A percentile compares a stretch with the other conserved stretches of the same genome.
phyloP scores from a whole-genome alignment of 495 filamentous ascomycete species.

The Penicillium odoratum region DNA sequence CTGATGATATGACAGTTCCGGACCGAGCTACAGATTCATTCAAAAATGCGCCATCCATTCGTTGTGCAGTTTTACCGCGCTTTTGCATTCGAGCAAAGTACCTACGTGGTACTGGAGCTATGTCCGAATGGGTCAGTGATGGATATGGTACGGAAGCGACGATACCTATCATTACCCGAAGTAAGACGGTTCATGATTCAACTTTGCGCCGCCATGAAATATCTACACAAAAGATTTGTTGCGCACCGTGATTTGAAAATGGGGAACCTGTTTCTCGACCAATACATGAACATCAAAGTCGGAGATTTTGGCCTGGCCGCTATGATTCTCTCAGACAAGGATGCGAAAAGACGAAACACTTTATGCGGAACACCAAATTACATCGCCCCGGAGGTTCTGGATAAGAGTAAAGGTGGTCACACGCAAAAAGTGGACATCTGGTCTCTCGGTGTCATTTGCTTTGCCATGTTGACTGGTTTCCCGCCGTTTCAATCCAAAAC shows the following conservation, averaged over 20 bases:
- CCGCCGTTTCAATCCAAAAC: constrained; percentile 87
- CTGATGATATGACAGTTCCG: constrained; percentile 71
- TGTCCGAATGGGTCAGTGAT: constrained; percentile 97
- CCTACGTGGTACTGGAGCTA: constrained; percentile 91
- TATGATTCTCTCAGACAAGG: constrained; percentile 79
- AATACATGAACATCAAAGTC: constrained; percentile 95
- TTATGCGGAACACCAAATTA: constrained; percentile 98
- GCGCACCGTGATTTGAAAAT: constrained; percentile 98
- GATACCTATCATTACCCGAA: constrained; percentile 84
- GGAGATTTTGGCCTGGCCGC: constrained; percentile 98
- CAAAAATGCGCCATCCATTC: constrained; percentile 91
- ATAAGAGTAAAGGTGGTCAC: constrained; percentile 73
- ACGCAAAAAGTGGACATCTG: constrained; percentile 94
- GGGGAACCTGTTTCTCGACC: constrained; percentile 95
- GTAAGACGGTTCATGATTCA: constrained; percentile 90
- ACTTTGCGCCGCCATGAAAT: constrained; percentile 93
- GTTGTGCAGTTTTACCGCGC: constrained; percentile 94
- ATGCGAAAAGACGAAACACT: constrained; percentile 81
- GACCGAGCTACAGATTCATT: constrained; percentile 96
- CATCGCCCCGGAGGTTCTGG: constrained; percentile 93
- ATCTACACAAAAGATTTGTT: constrained; percentile 90
- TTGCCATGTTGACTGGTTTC: constrained; percentile 87
- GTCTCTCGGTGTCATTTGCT: constrained; percentile 94
- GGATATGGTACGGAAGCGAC: constrained; percentile 92
- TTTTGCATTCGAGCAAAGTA: constrained; percentile 84